phyloP scores from a whole-genome alignment of 305 asterid species.

The Fraxinus sp. region DNA sequence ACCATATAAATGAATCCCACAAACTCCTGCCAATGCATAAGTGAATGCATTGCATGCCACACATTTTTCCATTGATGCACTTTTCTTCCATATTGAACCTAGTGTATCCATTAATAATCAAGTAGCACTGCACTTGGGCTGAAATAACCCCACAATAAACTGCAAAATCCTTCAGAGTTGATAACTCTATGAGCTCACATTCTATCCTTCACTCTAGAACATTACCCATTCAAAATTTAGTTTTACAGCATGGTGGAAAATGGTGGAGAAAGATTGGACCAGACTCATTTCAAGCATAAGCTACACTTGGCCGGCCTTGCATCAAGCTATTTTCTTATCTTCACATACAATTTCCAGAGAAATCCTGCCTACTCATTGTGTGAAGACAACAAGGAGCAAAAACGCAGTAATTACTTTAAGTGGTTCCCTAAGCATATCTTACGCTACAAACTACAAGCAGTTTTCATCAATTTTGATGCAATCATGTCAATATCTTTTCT shows the following conservation, averaged over 20 bases:
- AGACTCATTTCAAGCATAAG: neutral
- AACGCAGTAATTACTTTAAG: neutral
- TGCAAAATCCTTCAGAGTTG: neutral
- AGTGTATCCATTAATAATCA: neutral
- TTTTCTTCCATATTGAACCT: neutral
- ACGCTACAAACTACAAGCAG: neutral
- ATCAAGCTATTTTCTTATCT: neutral
- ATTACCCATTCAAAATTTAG: neutral
- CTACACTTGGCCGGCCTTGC: neutral
- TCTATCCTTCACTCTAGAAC: neutral
- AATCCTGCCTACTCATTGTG: neutral
- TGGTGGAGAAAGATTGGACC: neutral
- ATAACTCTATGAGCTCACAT: neutral
- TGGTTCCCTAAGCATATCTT: neutral
- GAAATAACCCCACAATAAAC: neutral
- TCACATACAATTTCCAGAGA: neutral
- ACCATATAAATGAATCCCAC: neutral
- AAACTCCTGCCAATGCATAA: neutral
- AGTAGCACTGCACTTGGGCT: conserved; percentile 2
- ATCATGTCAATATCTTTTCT: neutral
- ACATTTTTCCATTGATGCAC: neutral
- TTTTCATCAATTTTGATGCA: neutral
- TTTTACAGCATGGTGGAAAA: neutral
- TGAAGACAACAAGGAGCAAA: neutral
- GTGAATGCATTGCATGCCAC: neutral